A percentile compares a stretch with the other conserved stretches of the same genome.
Evolutionary conservation across 192 early-diverging fungal species (phyloP).

Genomic region (Rhizophagus prolifer): DNA sequence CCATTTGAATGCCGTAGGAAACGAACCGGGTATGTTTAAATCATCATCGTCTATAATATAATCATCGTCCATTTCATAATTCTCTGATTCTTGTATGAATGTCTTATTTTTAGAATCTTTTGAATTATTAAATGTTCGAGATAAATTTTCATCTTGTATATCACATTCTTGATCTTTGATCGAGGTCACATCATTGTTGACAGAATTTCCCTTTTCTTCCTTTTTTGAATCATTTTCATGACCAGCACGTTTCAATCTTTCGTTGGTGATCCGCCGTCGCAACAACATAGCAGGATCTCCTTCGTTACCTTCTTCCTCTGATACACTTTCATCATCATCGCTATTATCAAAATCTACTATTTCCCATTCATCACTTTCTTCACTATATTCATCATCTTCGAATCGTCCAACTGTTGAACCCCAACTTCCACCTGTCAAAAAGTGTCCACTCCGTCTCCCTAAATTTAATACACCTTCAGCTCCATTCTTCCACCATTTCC

Average conservation of each 20-base stretch:
- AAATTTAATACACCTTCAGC: not conserved
- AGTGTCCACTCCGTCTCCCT: not conserved
- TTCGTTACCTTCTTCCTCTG: not conserved
- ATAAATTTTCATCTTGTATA: slow-evolving; percentile 2
- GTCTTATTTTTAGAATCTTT: not conserved
- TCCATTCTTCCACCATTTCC: not conserved
- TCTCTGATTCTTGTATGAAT: not conserved
- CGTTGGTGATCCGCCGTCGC: slow-evolving; percentile 16
- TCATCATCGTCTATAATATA: slow-evolving; percentile 1
- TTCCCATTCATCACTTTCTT: slow-evolving; percentile 30
- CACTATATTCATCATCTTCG: slow-evolving; percentile 20
- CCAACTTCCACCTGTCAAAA: slow-evolving; percentile 11
- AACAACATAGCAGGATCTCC: slow-evolving; percentile 20
- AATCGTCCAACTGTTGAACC: slow-evolving; percentile 1
- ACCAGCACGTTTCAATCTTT: slow-evolving; percentile 29
- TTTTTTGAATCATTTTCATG: not conserved
- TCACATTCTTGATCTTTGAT: not conserved
- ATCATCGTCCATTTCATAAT: not conserved
- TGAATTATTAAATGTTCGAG: not conserved
- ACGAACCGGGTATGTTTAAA: slow-evolving; percentile 27
- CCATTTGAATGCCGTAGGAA: slow-evolving; percentile 10
- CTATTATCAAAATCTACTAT: slow-evolving; percentile 25
- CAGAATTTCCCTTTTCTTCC: not conserved
- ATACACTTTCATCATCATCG: not conserved
- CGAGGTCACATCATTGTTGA: not conserved